Conservation (phyloP, 129 eudicot species). For the Chrysanthemum makinoi region DNA sequence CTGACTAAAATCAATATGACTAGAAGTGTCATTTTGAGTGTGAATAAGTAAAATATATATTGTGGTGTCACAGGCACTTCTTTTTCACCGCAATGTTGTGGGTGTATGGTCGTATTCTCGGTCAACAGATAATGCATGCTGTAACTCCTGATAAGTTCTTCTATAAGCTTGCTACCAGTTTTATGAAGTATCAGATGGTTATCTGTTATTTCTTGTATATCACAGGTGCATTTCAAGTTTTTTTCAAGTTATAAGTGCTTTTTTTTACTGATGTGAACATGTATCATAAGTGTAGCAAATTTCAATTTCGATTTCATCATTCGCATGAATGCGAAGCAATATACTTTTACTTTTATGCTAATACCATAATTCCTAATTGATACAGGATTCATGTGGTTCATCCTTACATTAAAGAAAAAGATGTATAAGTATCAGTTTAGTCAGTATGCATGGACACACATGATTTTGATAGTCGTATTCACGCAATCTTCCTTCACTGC, state of each 20-base stretch:
- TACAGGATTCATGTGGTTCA: slow-evolving; percentile 83
- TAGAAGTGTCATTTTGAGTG: neutral
- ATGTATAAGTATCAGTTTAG: slow-evolving; percentile 88
- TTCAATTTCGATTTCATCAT: neutral
- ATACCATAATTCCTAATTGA: slow-evolving; percentile 7
- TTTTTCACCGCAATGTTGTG: slow-evolving; percentile 84
- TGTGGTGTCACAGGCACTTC: slow-evolving; percentile 62
- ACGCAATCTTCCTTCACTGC: slow-evolving; percentile 81
- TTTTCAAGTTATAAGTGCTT: neutral
- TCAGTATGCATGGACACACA: slow-evolving; percentile 90
- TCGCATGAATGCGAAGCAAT: neutral
- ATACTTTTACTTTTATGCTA: slow-evolving; percentile 1
- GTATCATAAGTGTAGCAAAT: neutral
- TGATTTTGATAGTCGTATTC: slow-evolving; percentile 84
- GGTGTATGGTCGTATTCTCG: slow-evolving; percentile 79
- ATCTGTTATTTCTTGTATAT: slow-evolving; percentile 75
- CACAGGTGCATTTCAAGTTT: slow-evolving; percentile 48
- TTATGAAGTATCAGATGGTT: slow-evolving; percentile 83
- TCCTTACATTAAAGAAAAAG: slow-evolving; percentile 72
- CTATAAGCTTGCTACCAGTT: slow-evolving; percentile 56
- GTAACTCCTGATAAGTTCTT: slow-evolving; percentile 70
- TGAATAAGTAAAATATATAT: slow-evolving; percentile 6
- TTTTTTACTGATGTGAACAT: neutral
- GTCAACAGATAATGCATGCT: slow-evolving; percentile 66
- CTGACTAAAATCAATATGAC: neutral